Percentiles rank a stretch among this genome's conserved stretches.
Evolutionary conservation across 306 rosid genomes (phyloP).

Genomic region (Rubus idaeus): DNA sequence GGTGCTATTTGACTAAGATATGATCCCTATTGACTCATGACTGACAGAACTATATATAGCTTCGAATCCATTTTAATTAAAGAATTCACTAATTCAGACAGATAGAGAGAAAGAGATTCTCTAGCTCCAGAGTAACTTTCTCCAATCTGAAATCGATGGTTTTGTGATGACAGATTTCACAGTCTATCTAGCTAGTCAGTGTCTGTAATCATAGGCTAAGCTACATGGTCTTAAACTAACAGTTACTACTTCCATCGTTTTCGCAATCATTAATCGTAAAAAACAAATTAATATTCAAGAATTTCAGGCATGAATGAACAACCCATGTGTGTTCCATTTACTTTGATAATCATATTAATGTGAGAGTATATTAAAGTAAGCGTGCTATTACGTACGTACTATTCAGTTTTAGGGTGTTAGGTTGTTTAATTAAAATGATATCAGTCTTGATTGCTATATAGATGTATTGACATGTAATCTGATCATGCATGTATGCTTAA

Average conservation of each 20-base stretch:
- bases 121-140: neutral
- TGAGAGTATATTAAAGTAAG: neutral
- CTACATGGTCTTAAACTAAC: neutral
- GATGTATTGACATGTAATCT: no score
- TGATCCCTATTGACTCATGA: constrained; percentile 10
- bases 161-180: neutral
- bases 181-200: neutral
- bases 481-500: neutral
- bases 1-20: constrained; percentile 15
- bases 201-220: constrained; percentile 13
- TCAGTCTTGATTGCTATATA: neutral
- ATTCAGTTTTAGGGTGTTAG: neutral
- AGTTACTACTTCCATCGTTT: neutral
- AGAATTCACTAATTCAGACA: neutral
- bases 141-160: constrained; percentile 9
- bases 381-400: neutral
- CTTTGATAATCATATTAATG: neutral
- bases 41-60: neutral
- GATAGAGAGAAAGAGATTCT: neutral
- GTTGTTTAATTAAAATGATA: neutral
- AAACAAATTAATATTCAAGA: neutral
- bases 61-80: neutral
- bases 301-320: neutral
- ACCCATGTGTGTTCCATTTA: neutral
- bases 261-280: neutral